Evolutionary conservation across 129 eudicot genomes (phyloP).

Genomic region (Centaurea solstitialis): DNA sequence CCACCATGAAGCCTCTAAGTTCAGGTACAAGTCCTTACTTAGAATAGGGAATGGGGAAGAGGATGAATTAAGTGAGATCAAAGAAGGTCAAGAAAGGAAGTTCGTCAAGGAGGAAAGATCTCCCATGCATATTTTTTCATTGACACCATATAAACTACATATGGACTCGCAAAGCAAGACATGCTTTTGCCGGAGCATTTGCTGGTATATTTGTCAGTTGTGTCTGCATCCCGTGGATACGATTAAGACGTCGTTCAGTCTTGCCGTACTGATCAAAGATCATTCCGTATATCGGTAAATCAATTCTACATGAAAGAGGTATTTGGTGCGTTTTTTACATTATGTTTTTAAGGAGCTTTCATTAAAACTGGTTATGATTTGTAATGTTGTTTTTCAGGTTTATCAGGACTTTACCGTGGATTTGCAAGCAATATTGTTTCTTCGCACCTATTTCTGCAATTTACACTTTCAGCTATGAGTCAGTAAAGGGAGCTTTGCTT

Average conservation of each 20-base stretch:
- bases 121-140: constrained; percentile 24
- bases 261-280: constrained; percentile 59
- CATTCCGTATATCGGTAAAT: constrained; percentile 61
- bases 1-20: neutral
- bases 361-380: constrained; percentile 14
- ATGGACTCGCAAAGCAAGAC: constrained; percentile 70
- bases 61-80: constrained; percentile 25
- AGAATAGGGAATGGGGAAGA: constrained; percentile 14
- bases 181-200: constrained; percentile 97
- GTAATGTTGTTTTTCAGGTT: constrained; percentile 43
- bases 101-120: constrained; percentile 14
- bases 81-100: constrained; percentile 22
- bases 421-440: constrained; percentile 79
- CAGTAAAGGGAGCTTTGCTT: constrained; percentile 80
- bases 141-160: constrained; percentile 34
- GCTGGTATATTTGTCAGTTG: constrained; percentile 90
- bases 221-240: constrained; percentile 97
- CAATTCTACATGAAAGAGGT: constrained; percentile 90
- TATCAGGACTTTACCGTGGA: constrained; percentile 90
- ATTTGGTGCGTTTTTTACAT: neutral
- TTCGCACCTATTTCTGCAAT: constrained; percentile 98
- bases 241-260: constrained; percentile 89
- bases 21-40: constrained; percentile 14
- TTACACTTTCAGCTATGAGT: constrained; percentile 95
- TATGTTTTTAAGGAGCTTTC: neutral